These are phyloP conservation scores for Debaryomyces sp. DNA, from an alignment of 1,139 yeast genomes.

Conservation along the genomic window DNA sequence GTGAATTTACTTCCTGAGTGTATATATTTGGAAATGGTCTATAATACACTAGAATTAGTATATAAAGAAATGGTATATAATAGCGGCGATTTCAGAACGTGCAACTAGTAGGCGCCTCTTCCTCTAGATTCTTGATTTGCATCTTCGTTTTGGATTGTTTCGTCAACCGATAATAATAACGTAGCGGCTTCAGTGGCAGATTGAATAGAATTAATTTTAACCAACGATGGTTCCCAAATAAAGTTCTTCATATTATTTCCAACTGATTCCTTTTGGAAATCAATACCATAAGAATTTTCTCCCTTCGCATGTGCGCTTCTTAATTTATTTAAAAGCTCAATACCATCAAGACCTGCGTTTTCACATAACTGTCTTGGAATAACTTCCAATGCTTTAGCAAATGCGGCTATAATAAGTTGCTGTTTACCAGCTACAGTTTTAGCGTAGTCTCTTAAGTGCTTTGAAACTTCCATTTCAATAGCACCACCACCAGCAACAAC, in stretches of 20 bases:
- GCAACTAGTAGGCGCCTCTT: constrained; percentile 45
- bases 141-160: constrained; percentile 86
- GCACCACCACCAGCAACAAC: constrained; percentile 99
- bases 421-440: constrained; percentile 93
- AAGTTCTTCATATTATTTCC: constrained; percentile 84
- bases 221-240: constrained; percentile 98
- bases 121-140: constrained; percentile 56
- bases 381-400: constrained; percentile 91
- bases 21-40: background rate
- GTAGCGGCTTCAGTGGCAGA: constrained; percentile 99
- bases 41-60: background rate
- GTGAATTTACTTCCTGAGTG: background rate
- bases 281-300: constrained; percentile 89
- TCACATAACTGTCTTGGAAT: constrained; percentile 98
- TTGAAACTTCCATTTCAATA: constrained; percentile 95
- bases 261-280: constrained; percentile 80
- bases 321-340: constrained; percentile 84
- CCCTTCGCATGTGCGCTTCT: constrained; percentile 96
- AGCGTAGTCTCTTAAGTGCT: constrained; percentile 82
- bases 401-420: constrained; percentile 87
- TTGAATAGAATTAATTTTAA: constrained; percentile 89
- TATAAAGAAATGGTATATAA: constrained; percentile 1
- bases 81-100: background rate
- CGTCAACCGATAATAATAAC: constrained; percentile 89
- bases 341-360: constrained; percentile 96